These are phyloP conservation scores for Waltergamsia citrina DNA, from an alignment of 2,329 filamentous ascomycete genomes.

Conservation along the genomic window DNA sequence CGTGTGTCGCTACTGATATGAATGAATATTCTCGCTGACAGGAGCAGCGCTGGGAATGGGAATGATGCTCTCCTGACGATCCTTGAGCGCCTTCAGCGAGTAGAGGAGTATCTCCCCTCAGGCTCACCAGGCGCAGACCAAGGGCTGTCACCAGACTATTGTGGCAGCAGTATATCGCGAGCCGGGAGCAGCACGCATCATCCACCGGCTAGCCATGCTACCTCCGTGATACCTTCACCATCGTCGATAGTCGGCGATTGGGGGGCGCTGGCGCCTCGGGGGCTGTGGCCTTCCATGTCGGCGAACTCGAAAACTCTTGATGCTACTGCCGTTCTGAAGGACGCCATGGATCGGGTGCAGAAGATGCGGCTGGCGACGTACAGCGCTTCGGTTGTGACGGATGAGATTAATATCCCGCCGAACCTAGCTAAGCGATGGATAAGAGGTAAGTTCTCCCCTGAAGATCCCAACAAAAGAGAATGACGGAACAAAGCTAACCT, in stretches of 20 bases:
- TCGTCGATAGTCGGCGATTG: not conserved
- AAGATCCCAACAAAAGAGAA: too few species aligned
- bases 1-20: too few species aligned
- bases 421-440: slow-evolving; percentile 13
- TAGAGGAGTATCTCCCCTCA: slow-evolving; percentile 12
- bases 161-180: too few species aligned
- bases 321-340: slow-evolving; percentile 14
- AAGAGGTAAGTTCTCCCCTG: slow-evolving; percentile 10
- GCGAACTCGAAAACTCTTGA: slow-evolving; percentile 9
- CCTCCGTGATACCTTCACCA: not conserved
- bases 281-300: not conserved
- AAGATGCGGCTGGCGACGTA: slow-evolving; percentile 12
- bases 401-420: slow-evolving; percentile 13
- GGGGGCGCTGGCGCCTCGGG: not conserved
- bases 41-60: too few species aligned
- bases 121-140: not conserved
- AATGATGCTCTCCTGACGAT: slow-evolving; percentile 14
- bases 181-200: too few species aligned
- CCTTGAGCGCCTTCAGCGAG: slow-evolving; percentile 17
- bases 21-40: too few species aligned
- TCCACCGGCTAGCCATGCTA: not conserved
- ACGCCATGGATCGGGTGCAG: slow-evolving; percentile 18
- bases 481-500: too few species aligned
- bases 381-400: slow-evolving; percentile 11
- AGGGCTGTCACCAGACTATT: too few species aligned